Conservation (phyloP, 441 rosid genomes). For the Flueggea neowawraea region DNA sequence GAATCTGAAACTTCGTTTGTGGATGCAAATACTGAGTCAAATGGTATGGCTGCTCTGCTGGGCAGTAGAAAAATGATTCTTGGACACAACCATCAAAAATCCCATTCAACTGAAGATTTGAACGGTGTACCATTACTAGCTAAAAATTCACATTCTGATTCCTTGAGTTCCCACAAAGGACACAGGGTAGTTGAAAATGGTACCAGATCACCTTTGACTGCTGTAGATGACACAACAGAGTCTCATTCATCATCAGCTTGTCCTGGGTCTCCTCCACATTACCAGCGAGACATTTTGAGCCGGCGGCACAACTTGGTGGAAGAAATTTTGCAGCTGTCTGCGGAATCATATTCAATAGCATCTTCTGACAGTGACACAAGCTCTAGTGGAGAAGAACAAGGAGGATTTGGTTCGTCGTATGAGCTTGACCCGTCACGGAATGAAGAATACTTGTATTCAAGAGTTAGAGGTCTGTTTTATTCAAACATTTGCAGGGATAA, state of each 20-base stretch:
- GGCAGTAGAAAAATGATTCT: conserved; percentile 29
- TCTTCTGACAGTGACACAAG: conserved; percentile 85
- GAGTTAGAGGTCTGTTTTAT: conserved; percentile 18
- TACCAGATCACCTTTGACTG: conserved; percentile 30
- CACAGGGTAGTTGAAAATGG: conserved; percentile 33
- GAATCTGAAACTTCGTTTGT: conserved; percentile 48
- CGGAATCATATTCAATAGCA: conserved; percentile 71
- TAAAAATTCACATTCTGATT: conserved; percentile 27
- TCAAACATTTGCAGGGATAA: conserved; percentile 19
- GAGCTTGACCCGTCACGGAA: conserved; percentile 33
- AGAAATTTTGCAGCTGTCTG: conserved; percentile 91
- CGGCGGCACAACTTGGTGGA: conserved; percentile 84
- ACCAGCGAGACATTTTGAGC: conserved; percentile 73
- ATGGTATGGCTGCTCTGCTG: conserved; percentile 33
- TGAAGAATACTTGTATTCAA: conserved; percentile 17
- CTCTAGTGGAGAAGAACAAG: conserved; percentile 61
- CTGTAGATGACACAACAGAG: conserved; percentile 39
- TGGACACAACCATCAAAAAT: conserved; percentile 35
- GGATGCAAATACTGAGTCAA: conserved; percentile 26
- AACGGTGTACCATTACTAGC: conserved; percentile 23
- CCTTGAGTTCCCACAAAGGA: conserved; percentile 23
- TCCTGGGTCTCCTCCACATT: conserved; percentile 89
- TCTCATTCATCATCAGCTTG: conserved; percentile 39
- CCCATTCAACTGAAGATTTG: conserved; percentile 29
- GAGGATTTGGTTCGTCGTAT: conserved; percentile 33